Base-by-base conservation (phyloP, 73 alveolate species). In the Paramecium sonneborni region DNA sequence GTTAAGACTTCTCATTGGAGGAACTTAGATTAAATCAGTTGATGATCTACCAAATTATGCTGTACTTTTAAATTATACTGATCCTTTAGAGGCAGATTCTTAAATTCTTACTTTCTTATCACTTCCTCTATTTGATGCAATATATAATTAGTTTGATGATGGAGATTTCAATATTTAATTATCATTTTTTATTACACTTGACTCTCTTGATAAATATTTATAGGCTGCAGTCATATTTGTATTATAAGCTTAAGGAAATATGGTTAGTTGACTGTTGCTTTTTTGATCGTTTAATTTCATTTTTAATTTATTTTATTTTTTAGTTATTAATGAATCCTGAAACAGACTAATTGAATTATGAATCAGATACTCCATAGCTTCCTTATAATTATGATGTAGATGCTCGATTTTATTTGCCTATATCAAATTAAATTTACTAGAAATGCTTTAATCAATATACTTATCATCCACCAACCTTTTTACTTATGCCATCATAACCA, bases 241-340 rank as follows among this genome's bases (percentile, higher is more conserved):
- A 35, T 72, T 35, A 34, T 72, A 72, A 21, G 86, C 86, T 14
- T 14, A 72, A 6, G 62, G 86, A 72, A 72, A 72, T 43, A 67
- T 30, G 5, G 84, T 67, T 15, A 35, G 20, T 34, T 30, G 57
- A 72, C 57, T 21, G 55, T 35, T 12, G 57, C 44, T 72, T 18
- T 72, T 35, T 72, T 72, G 84, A 62, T 62, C 86, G 86, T 72
- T 72, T 32, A 35, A 72, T 35, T 72, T 72, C 86, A 72, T 72
- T 9, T 72, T 35, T 14, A 72, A 56, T 34, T 35, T 72, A 12
- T 14, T 72, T 72, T 35, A 37, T 72, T 23, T 72, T 30, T 52
- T 20, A 52, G 68, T n/a, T 52, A 20, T 34, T 72, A 4, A 72
- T 72, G 86, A 72, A 72, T 32, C 57, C 38, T 15, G 52, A 37